A percentile compares a stretch with the other conserved stretches of the same genome.
phyloP scores from a whole-genome alignment of 116 monocot species.

The Papilionanthe hybrid region DNA sequence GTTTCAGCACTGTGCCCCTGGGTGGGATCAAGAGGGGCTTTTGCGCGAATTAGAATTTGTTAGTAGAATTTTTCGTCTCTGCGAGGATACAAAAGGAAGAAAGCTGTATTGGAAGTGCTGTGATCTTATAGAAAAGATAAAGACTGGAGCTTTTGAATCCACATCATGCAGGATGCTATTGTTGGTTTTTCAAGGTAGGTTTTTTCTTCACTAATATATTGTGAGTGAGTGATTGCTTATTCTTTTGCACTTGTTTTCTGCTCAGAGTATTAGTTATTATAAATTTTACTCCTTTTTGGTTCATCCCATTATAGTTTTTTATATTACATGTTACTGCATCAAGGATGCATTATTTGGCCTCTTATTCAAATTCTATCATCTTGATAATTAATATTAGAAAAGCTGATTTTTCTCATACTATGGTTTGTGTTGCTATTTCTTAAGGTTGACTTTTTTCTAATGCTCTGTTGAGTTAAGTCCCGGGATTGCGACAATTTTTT shows the following conservation, averaged over 20 bases:
- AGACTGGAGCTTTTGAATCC: constrained; percentile 46
- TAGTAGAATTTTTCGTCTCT: constrained; percentile 72
- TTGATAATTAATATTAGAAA: too few relatives aligned
- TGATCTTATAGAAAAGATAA: constrained; percentile 79
- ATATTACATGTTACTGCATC: too few relatives aligned
- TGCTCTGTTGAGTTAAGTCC: neutral
- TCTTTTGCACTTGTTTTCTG: neutral
- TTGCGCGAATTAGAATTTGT: constrained; percentile 72
- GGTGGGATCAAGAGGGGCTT: constrained; percentile 69
- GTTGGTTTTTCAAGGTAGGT: constrained; percentile 79
- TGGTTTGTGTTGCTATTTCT: neutral
- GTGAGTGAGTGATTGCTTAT: neutral
- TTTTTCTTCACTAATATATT: neutral
- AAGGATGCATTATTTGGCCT: too few relatives aligned
- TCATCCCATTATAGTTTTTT: too few relatives aligned
- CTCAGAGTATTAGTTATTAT: neutral
- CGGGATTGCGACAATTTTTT: neutral
- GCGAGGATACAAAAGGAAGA: constrained; percentile 77
- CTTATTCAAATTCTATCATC: too few relatives aligned
- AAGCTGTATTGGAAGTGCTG: constrained; percentile 73
- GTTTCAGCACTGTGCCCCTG: constrained; percentile 80
- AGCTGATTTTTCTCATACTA: too few relatives aligned
- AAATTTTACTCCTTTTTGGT: neutral
- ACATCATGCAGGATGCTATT: constrained; percentile 60
- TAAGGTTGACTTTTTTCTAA: neutral